Base-by-base conservation (phyloP, 306 rosid genomes). In the Cucumis hystrix region DNA sequence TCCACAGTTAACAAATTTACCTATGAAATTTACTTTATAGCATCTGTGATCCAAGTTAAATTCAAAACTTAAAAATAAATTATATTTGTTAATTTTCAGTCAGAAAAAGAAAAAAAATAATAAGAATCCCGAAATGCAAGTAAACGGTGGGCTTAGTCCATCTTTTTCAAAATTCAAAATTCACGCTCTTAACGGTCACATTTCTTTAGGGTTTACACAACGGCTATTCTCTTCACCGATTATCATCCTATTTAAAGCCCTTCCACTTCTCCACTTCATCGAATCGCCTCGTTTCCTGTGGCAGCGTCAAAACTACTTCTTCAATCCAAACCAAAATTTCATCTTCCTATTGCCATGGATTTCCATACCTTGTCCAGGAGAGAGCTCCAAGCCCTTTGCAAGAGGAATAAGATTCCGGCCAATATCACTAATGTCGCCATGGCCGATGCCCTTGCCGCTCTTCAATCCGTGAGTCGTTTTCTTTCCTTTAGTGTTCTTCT, bases 341-440 rank as follows among this genome's bases (percentile, higher is more conserved):
- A 7, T 16, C 16, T 66, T 66, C 30, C 73, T 25, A 13, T 51
- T 17, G 75, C 52, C 23, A 95, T 95, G 98, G 97, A 95, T 37
- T 89, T 95, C 88, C 85, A 80, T 84, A 75, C 72, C n/a, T 91
- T 95, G 76, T 45, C 96, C 49, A 87, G 98, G 82, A 95, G 85
- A 87, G 89, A 92, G 23, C 91, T 95, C 8, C 97, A 95, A 68
- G 20, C 91, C 35, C 89, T 95, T 14, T 89, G 96, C 97, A 95
- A 95, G 97, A 91, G 75, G 85, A 95, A 95, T 87, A 91, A 84
- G 85, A 91, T 95, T 81, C 99, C 97, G 0, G 97, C 99, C 0
- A 95, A 95, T 23, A 79, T 80, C 80, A 89, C 99, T 80, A 95
- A 90, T 6, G 77, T 90, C 3, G 97, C 93, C 84, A 95, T 95